Base-by-base conservation (phyloP, 495 filamentous ascomycete genomes). In the Pseudomonodictys pantanalensis region DNA sequence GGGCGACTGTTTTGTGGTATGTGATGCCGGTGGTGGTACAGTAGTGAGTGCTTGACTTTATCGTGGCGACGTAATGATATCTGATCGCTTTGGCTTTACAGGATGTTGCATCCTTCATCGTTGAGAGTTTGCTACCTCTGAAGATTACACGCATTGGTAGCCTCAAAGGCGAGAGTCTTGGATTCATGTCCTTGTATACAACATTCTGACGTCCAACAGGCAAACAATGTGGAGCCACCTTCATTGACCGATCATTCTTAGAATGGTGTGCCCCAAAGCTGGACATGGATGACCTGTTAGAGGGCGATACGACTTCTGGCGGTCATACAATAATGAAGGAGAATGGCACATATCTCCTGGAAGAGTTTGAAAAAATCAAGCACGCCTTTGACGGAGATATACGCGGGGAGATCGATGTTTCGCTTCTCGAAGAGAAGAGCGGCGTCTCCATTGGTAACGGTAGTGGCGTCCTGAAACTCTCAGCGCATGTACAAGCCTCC, bases 331-430 rank as follows among this genome's bases (percentile, higher is more conserved):
- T 71, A n/a, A 38, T 71, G 2, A 68, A 54, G 25, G 63, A 60
- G 2, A 63, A 39, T 2, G 58, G 66, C 11, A 69, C 58, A 28
- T 30, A 63, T 10, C 35, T 73, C 4, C 64, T 71, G 17, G 54
- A 58, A 8, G 47, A 57, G 7, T 73, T 73, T 32, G 62, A 71
- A 35, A 42, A 48, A 5, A 62, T 69, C 52, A 73, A 73, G 64
- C 66, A 68, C 38, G 29, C 29, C 1, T 72, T 68, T 41, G 60
- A 55, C 23, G 70, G 68, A 7, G 60, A 52, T 11, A 62, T 69
- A 42, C 42, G 18, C 8, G 51, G 48, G 9, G 60, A 62, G 17
- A 54, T 70, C 10, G 56, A 48, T n/a, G n/a, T n/a, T n/a, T n/a
- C n/a, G 2, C 51, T 66, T 60, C 49, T 32, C 1, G 33, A 39